phyloP scores from a whole-genome alignment of 768 basidiomycete genomes.

The Amanita inopinata region DNA sequence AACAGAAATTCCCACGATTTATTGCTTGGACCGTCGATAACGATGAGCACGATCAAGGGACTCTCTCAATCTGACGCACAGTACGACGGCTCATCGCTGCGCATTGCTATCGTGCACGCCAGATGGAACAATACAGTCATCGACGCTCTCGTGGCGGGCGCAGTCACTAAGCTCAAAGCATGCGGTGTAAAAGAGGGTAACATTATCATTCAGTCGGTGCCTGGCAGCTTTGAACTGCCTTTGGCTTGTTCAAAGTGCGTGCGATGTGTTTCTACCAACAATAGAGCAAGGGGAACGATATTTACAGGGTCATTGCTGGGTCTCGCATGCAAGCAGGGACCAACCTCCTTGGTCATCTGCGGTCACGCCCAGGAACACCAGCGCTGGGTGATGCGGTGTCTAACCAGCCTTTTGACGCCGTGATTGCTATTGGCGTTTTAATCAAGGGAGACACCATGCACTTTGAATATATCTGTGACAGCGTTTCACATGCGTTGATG shows the following conservation, averaged over 20 bases:
- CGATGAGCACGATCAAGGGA: conserved; percentile 70
- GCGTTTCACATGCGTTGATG: conserved; percentile 92
- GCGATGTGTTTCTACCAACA: neutral
- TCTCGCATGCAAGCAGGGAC: conserved; percentile 73
- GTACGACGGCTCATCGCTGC: conserved; percentile 73
- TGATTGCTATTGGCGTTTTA: conserved; percentile 95
- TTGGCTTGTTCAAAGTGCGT: conserved; percentile 75
- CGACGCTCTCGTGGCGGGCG: conserved; percentile 74
- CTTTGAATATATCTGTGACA: conserved; percentile 97
- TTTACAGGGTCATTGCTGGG: conserved; percentile 75
- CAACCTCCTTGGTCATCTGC: conserved; percentile 38
- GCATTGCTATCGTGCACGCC: conserved; percentile 90
- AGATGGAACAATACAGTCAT: conserved; percentile 92
- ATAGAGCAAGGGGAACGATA: neutral
- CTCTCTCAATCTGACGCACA: conserved; percentile 46
- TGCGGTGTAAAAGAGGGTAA: conserved; percentile 83
- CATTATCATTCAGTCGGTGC: conserved; percentile 86
- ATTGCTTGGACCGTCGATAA: conserved; percentile 23
- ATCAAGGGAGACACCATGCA: conserved; percentile 99
- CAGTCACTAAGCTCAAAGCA: conserved; percentile 69
- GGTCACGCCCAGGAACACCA: conserved; percentile 45
- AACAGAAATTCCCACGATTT: conserved; percentile 28
- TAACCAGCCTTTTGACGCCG: conserved; percentile 79
- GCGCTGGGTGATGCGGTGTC: conserved; percentile 25
- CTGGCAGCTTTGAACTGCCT: conserved; percentile 94